These are phyloP conservation scores for Fraxinus sp. DNA, from an alignment of 305 asterid species.

Conservation along the genomic window DNA sequence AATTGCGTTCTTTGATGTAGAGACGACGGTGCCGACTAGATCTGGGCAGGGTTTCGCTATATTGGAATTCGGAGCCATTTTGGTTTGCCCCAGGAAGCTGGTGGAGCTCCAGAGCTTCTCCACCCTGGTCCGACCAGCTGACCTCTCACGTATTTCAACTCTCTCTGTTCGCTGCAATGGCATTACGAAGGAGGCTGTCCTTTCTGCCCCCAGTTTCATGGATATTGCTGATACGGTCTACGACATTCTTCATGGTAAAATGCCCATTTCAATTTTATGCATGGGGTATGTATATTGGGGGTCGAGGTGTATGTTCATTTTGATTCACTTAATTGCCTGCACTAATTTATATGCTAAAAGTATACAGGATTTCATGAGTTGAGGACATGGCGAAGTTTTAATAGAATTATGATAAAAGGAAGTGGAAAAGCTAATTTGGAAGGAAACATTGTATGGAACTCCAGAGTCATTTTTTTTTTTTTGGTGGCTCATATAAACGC, in stretches of 20 bases:
- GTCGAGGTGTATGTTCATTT: neutral
- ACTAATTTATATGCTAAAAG: neutral
- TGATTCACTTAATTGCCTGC: neutral
- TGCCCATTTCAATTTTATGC: neutral
- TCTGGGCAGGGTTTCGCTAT: constrained; percentile 65
- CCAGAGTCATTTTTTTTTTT: neutral
- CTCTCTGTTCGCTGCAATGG: constrained; percentile 85
- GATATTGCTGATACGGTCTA: constrained; percentile 75
- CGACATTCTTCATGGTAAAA: constrained; percentile 73
- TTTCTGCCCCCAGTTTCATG: constrained; percentile 63
- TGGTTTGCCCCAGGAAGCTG: constrained; percentile 90
- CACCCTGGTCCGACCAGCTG: constrained; percentile 64
- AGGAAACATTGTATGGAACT: neutral
- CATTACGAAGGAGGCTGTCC: constrained; percentile 57
- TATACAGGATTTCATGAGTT: neutral
- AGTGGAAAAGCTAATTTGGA: neutral
- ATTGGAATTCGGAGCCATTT: constrained; percentile 81
- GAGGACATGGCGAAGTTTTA: neutral
- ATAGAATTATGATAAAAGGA: neutral
- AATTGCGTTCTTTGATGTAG: constrained; percentile 88
- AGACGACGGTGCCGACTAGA: constrained; percentile 79
- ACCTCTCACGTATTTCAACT: constrained; percentile 55
- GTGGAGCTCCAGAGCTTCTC: constrained; percentile 75
- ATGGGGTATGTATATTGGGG: neutral
- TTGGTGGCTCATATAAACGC: neutral